phyloP scores from a whole-genome alignment of 1,284 basidiomycete species.

The Cystodermella granulosa region DNA sequence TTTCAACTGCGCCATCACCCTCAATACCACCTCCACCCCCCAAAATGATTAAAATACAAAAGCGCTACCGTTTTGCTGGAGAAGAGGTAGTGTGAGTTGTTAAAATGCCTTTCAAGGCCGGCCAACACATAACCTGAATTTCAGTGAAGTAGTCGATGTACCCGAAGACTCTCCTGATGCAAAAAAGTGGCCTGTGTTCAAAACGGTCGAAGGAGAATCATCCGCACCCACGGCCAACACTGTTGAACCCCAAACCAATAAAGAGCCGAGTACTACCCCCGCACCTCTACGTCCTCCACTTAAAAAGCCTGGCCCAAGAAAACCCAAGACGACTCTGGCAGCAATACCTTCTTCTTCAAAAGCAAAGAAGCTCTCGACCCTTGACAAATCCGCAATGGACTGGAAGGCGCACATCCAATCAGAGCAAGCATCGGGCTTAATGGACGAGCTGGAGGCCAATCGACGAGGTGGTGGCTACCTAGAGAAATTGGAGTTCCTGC shows the following conservation, averaged over 20 bases:
- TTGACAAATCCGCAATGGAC: constrained; percentile 79
- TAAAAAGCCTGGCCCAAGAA: constrained; percentile 58
- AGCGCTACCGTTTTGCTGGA: constrained; percentile 67
- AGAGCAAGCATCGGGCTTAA: constrained; percentile 41
- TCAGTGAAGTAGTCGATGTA: constrained; percentile 69
- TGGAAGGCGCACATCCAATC: constrained; percentile 65
- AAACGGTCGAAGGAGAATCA: constrained; percentile 20
- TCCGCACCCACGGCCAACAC: constrained; percentile 11
- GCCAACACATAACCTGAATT: too few species aligned
- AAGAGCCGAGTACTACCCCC: neutral
- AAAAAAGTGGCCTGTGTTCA: constrained; percentile 63
- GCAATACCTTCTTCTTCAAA: constrained; percentile 49
- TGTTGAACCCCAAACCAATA: constrained; percentile 5
- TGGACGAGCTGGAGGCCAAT: constrained; percentile 70
- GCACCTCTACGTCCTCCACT: constrained; percentile 14
- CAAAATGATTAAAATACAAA: constrained; percentile 60
- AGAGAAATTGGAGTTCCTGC: constrained; percentile 75
- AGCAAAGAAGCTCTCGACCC: constrained; percentile 69
- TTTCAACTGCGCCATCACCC: constrained; percentile 25
- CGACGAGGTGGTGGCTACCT: constrained; percentile 70
- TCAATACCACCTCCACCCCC: constrained; percentile 12
- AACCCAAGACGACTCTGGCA: constrained; percentile 52
- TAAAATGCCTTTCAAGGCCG: too few species aligned
- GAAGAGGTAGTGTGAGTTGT: constrained; percentile 62
- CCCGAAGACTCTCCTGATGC: constrained; percentile 67